Evolutionary conservation across 345 rosid genomes (phyloP).

Genomic region (Erodium maritimum): DNA sequence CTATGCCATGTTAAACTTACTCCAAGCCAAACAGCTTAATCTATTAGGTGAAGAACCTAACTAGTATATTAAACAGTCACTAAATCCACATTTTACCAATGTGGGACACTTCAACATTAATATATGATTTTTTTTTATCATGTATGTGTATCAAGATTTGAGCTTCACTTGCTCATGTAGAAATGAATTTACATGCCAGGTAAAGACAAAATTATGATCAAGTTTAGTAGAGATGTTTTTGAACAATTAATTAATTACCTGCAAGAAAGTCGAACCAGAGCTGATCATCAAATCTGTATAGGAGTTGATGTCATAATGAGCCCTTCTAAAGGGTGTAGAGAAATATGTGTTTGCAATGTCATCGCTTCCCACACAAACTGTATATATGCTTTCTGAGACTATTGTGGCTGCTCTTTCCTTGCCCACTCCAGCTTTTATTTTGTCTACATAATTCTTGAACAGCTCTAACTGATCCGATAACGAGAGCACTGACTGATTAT

Average conservation of each 20-base stretch:
- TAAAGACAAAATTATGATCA: too few species aligned
- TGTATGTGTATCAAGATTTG: too few species aligned
- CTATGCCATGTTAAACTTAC: too few species aligned
- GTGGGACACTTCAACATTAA: too few species aligned
- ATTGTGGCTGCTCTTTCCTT: conserved; percentile 10
- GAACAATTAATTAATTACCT: conserved; percentile 16
- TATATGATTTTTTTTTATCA: too few species aligned
- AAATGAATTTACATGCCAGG: too few species aligned
- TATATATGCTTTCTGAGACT: conserved; percentile 9
- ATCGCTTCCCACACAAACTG: conserved; percentile 21
- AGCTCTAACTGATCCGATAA: conserved; percentile 31
- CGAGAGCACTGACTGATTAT: conserved; percentile 30
- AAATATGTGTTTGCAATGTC: conserved; percentile 31
- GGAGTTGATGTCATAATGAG: conserved; percentile 20
- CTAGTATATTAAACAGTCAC: too few species aligned
- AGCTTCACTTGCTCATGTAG: too few species aligned
- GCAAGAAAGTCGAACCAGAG: conserved; percentile 24
- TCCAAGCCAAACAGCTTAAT: too few species aligned
- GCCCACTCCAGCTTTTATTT: conserved; percentile 20
- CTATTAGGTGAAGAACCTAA: too few species aligned
- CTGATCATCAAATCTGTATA: conserved; percentile 37
- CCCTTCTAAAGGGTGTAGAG: conserved; percentile 11
- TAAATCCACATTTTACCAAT: too few species aligned
- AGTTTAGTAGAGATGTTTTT: too few species aligned
- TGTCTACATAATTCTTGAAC: conserved; percentile 21